Percentiles rank a stretch among this genome's conserved stretches.
Evolutionary conservation across 345 rosid genomes (phyloP).

Genomic region (Eucalyptus polybractea): DNA sequence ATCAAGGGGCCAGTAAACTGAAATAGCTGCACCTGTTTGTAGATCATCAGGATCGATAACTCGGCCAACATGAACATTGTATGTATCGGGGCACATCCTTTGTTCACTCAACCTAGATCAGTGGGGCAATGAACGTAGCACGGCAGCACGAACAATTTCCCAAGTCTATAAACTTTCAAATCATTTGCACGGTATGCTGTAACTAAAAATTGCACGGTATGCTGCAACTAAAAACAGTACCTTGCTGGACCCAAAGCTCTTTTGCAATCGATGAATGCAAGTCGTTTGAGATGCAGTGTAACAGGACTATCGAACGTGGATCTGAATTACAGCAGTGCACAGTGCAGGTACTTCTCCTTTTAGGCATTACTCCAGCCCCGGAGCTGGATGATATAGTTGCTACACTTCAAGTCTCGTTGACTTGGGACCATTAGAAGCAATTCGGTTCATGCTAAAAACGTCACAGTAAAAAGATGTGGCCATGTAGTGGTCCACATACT

Average conservation of each 20-base stretch:
- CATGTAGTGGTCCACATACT: neutral
- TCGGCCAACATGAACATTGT: neutral
- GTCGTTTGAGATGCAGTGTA: neutral
- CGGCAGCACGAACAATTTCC: neutral
- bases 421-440: neutral
- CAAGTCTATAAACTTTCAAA: neutral
- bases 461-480: neutral
- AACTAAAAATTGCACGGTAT: neutral
- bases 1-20: neutral
- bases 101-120: neutral
- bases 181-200: neutral
- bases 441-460: neutral
- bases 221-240: neutral
- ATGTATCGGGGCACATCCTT: neutral
- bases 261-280: neutral
- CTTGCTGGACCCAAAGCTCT: neutral
- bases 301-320: neutral
- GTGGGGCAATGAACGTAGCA: neutral
- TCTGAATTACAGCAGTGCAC: neutral
- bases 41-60: neutral
- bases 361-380: neutral
- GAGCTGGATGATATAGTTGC: neutral
- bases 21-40: neutral
- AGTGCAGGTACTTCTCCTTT: neutral
- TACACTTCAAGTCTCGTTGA: neutral